A percentile compares a stretch with the other conserved stretches of the same genome.
Evolutionary conservation across 1,139 yeast species (phyloP).

Genomic region (Saccharomyces uvarum): DNA sequence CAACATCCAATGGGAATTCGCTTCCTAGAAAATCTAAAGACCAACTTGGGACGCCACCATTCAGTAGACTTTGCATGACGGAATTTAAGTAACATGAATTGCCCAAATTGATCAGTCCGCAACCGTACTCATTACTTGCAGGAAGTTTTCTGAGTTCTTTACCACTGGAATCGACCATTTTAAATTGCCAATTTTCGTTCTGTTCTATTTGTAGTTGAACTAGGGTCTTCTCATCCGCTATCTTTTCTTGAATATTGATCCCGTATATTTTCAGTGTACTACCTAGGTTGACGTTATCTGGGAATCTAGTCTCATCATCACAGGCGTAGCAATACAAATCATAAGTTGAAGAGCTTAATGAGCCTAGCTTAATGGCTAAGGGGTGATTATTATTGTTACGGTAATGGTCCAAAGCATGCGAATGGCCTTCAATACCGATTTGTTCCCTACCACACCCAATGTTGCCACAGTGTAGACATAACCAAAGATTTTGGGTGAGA

Average conservation of each 20-base stretch:
- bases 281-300: constrained; percentile 37
- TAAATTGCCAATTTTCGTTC: constrained; percentile 87
- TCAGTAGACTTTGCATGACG: constrained; percentile 64
- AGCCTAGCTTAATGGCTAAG: constrained; percentile 84
- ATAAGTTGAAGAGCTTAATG: constrained; percentile 58
- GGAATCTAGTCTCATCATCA: constrained; percentile 81
- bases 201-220: constrained; percentile 89
- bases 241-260: constrained; percentile 54
- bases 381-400: constrained; percentile 50
- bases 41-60: constrained; percentile 28
- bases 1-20: constrained; percentile 30
- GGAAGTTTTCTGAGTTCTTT: constrained; percentile 57
- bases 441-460: constrained; percentile 92
- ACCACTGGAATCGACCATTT: constrained; percentile 68
- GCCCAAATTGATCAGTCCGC: constrained; percentile 80
- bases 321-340: constrained; percentile 87
- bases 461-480: constrained; percentile 81
- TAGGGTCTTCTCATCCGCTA: constrained; percentile 63
- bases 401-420: constrained; percentile 78
- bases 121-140: constrained; percentile 45
- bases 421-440: constrained; percentile 84
- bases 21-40: constrained; percentile 18
- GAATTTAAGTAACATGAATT: constrained; percentile 88
- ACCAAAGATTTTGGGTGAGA: constrained; percentile 74
- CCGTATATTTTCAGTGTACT: constrained; percentile 52